Base-by-base conservation (phyloP, 2,329 filamentous ascomycete genomes). In the Pseudogymnoascus pannorum region DNA sequence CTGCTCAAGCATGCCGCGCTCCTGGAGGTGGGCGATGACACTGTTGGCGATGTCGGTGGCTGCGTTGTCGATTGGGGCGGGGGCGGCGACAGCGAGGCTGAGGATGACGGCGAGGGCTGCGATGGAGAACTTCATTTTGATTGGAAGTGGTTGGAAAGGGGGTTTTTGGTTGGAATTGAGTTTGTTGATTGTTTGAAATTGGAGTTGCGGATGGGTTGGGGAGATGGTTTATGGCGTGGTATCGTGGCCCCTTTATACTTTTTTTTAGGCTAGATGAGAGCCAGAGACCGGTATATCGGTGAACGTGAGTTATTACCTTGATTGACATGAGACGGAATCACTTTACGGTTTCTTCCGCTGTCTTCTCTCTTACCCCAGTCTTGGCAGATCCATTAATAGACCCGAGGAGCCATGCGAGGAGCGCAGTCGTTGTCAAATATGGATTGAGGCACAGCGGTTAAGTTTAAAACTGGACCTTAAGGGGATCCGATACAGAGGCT, bases 21-120 rank as follows among this genome's bases (percentile, higher is more conserved):
- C 38, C 9, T 20, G 9, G 31, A 35, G 31, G 9, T 12, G 9
- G 62, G 20, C 44, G 63, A 38, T 62, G 63, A 60, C 60, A 61
- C 65, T 65, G 64, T 63, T 64, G 67, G 59, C 61, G 63, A 60
- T 57, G 24, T 54, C 48, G 60, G 60, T 65, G 40, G 64, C 60
- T 31, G 61, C 42, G 35, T 69, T 35, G 69, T 66, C 44, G 68
- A 68, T 24, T 64, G 62, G 29, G 51, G 54, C 64, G 63, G 63
- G 36, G 65, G 62, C 14, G 62, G 63, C 63, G 65, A 62, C 57
- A 61, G 66, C 58, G 59, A 40, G n/a, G 36, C n/a, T 20, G 36
- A 40, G 36, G 36, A 40, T 5, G 36, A 40, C 16, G 36, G 36
- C 36, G 16, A 40, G 16, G n/a, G 36, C 36, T n/a, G 36, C 14